Evolutionary conservation across 2,329 filamentous ascomycete genomes (phyloP).

Genomic region (Alternaria burnsii): DNA sequence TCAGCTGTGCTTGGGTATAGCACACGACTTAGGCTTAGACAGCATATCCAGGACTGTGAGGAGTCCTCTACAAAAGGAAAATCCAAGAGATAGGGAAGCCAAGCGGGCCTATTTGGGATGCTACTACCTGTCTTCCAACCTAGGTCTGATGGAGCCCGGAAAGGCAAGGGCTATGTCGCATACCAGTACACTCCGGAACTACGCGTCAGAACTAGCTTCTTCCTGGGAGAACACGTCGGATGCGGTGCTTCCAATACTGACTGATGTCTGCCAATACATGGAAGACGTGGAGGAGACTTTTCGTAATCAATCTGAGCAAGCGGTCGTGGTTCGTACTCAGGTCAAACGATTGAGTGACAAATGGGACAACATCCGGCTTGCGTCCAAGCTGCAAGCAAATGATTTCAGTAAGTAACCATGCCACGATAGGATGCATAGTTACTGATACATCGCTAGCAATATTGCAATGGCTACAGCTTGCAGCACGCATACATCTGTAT

Average conservation of each 20-base stretch:
- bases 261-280: conserved; percentile 47
- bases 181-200: conserved; percentile 39
- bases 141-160: conserved; percentile 36
- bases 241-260: conserved; percentile 38
- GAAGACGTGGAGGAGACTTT: conserved; percentile 50
- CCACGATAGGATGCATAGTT: background rate
- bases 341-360: conserved; percentile 45
- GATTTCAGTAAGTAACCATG: conserved; percentile 39
- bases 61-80: conserved; percentile 32
- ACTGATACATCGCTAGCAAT: conserved; percentile 36
- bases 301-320: conserved; percentile 35
- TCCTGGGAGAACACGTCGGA: conserved; percentile 44
- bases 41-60: conserved; percentile 28
- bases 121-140: conserved; percentile 44
- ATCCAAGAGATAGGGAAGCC: conserved; percentile 38
- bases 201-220: conserved; percentile 44
- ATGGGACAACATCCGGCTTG: conserved; percentile 43
- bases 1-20: conserved; percentile 46
- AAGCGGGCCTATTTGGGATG: conserved; percentile 49
- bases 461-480: conserved; percentile 44
- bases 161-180: conserved; percentile 37
- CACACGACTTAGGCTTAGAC: conserved; percentile 43
- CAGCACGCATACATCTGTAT: conserved; percentile 41
- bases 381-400: conserved; percentile 39
- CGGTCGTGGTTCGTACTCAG: conserved; percentile 42